Evolutionary conservation across 352 stramenopile genomes (phyloP).

Genomic region (Globisporangium middletonii): DNA sequence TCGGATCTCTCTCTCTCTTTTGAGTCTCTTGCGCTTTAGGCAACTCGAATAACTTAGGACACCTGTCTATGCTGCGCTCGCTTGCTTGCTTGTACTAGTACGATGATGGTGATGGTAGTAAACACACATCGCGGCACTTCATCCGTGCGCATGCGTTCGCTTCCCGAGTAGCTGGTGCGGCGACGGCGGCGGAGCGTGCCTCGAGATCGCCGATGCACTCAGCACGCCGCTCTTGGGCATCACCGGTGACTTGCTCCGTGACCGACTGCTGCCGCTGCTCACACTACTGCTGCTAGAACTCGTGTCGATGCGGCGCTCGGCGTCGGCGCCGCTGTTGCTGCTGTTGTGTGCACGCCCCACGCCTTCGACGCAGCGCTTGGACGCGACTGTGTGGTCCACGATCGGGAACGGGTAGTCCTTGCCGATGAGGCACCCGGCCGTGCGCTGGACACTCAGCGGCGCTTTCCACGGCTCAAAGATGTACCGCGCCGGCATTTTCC

Average conservation of each 20-base stretch:
- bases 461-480: conserved; percentile 98
- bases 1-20: no score
- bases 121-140: background rate
- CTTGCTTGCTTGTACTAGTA: background rate
- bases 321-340: conserved; percentile 1
- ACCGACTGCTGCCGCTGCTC: background rate
- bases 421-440: conserved; percentile 84
- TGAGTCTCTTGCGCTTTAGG: no score
- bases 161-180: background rate
- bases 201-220: background rate
- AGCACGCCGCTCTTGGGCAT: background rate
- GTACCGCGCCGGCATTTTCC: conserved; percentile 91
- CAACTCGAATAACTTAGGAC: no score
- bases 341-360: conserved; percentile 61
- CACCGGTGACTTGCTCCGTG: background rate
- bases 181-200: no score
- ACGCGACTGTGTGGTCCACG: conserved; percentile 87
- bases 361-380: conserved; percentile 88
- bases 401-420: conserved; percentile 95
- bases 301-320: conserved; percentile 3
- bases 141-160: conserved; percentile 3
- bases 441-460: conserved; percentile 79
- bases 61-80: no score
- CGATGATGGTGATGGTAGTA: no score
- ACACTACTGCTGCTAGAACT: background rate